Percentiles rank a stretch among this genome's conserved stretches.
These are phyloP conservation scores for Pseudophaeomoniella oleicola DNA, from an alignment of 2,329 filamentous ascomycete genomes.

Conservation along the genomic window DNA sequence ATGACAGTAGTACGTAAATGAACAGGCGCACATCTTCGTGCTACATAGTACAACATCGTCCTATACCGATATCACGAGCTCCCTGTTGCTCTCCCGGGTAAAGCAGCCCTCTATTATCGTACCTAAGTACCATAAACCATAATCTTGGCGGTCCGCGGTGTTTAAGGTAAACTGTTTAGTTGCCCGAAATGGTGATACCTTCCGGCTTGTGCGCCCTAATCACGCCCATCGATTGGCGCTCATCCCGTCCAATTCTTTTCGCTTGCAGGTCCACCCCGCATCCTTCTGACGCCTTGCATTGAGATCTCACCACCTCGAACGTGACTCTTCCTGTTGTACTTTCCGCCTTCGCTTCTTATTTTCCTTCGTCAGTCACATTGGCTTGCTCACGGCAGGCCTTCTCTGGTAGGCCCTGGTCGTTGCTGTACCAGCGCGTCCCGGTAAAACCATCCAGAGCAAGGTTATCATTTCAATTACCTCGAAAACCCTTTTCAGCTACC, in stretches of 20 bases:
- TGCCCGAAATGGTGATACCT: too few relatives aligned
- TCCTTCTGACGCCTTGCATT: not conserved
- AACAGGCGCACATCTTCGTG: too few relatives aligned
- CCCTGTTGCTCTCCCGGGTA: too few relatives aligned
- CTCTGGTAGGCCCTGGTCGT: not conserved
- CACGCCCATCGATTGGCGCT: not conserved
- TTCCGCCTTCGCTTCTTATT: not conserved
- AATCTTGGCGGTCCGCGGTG: too few relatives aligned
- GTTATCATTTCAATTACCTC: not conserved
- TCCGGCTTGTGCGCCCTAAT: not conserved
- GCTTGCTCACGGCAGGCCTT: not conserved
- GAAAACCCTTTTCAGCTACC: constrained; percentile 33
- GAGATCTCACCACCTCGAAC: not conserved
- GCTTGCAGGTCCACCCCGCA: not conserved
- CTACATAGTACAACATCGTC: too few relatives aligned
- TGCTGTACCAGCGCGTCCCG: not conserved
- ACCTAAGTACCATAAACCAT: too few relatives aligned
- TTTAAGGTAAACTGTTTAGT: too few relatives aligned
- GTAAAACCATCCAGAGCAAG: not conserved
- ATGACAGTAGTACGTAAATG: too few relatives aligned
- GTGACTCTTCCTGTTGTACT: not conserved
- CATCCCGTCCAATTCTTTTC: not conserved
- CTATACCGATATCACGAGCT: too few relatives aligned
- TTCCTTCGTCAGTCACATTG: not conserved
- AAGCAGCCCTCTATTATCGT: too few relatives aligned